Evolutionary conservation across 2,329 filamentous ascomycete species (phyloP), one percentile per base, ranked within the genome.

Genomic region (Colletotrichum lentis): DNA sequence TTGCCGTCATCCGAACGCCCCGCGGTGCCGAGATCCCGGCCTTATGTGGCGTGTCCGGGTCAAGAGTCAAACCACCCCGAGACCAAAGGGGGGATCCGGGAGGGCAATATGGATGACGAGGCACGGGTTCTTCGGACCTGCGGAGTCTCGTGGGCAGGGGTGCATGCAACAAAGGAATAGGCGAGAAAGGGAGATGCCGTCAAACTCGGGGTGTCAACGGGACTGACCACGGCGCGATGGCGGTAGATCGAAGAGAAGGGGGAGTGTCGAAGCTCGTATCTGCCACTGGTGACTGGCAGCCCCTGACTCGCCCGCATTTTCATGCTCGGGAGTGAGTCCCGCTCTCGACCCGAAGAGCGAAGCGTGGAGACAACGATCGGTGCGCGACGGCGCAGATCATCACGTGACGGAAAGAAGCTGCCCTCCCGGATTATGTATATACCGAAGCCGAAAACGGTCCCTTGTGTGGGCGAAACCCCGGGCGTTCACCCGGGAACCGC

Each of bases 21-120:
- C 41, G 47, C 37, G 55, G 37, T 61, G 66, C 66, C 55, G 66
- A 65, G 62, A 61, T 61, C 66, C 66, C 56, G 50, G 56, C 62
- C 66, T 55, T 62, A 66, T 68, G 66, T 68, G 62, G 66, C 62
- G 66, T 57, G 65, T 66, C 66, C 66, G 62, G 62, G 44, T 50
- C 37, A 52, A 39, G 43, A 64, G 44, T 3, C 6, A 53, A 67
- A 50, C 27, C 27, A 18, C 56, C 65, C 61, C 61, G 54, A 41
- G 54, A 54, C 62, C 47, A 60, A 37, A 59, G 16, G 2, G 5
- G 10, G 35, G 39, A 27, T 12, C 27, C 24, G 18, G n/a, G 27
- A 5, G n/a, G 27, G 8, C 43, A 8, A 46, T 47, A 22, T 20
- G 27, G 63, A 66, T 62, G 63, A 66, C 58, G 63, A 62, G 43